These are phyloP conservation scores for Tetraselmis striata DNA, from an alignment of 139 green algal genomes.

Conservation along the genomic window DNA sequence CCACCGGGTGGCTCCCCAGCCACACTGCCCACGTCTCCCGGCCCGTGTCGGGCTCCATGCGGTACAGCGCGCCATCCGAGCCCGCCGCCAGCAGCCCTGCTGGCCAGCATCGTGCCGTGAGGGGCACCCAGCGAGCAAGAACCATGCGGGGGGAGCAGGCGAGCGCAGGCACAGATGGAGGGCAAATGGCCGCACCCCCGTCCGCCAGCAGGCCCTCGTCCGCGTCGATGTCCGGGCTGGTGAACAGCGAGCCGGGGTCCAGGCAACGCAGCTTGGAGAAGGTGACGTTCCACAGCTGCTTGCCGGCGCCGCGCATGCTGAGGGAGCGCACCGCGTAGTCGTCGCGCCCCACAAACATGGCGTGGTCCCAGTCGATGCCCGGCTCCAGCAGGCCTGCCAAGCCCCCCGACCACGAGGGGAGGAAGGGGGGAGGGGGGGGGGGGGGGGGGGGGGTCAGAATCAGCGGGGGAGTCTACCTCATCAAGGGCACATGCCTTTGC, in stretches of 20 bases:
- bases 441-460: no score
- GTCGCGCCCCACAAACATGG: constrained; percentile 55
- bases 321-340: constrained; percentile 68
- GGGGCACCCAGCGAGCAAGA: no score
- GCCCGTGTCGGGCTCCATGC: neutral
- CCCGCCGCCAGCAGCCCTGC: neutral
- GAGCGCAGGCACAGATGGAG: neutral
- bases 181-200: neutral
- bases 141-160: neutral
- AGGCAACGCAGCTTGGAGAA: constrained; percentile 32
- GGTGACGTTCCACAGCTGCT: constrained; percentile 55
- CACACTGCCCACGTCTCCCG: neutral
- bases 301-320: constrained; percentile 23
- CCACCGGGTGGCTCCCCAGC: neutral
- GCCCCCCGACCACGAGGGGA: no score
- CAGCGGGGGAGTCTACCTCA: no score
- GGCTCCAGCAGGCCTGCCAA: neutral
- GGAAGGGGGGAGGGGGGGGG: no score
- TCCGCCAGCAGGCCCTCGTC: neutral
- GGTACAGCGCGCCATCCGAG: neutral
- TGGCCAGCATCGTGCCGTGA: no score
- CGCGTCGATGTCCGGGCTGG: neutral
- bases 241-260: neutral
- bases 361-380: constrained; percentile 4
- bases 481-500: no score